phyloP scores from a whole-genome alignment of 192 early-diverging fungal genomes.

The Coemansia sp. region DNA sequence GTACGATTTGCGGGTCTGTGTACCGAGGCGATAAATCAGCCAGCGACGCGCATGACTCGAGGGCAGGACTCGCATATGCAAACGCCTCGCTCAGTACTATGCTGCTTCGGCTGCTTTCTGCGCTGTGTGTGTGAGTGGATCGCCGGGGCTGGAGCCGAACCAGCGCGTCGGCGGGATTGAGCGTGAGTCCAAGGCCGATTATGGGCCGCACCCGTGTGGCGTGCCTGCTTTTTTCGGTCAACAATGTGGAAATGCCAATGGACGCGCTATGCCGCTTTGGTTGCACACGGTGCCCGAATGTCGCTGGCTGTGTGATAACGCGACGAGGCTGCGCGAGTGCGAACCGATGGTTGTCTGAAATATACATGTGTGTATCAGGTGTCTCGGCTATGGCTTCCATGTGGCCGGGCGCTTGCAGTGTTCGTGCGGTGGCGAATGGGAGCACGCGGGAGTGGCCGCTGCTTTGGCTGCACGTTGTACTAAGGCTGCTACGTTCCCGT shows the following conservation, averaged over 20 bases:
- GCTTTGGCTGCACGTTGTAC: conserved; percentile 37
- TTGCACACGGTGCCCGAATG: background rate
- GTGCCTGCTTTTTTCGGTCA: conserved; percentile 4
- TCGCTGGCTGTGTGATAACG: conserved; percentile 22
- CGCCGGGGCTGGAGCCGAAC: conserved; percentile 32
- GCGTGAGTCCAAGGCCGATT: conserved; percentile 42
- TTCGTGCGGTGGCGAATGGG: conserved; percentile 39
- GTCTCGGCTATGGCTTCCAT: conserved; percentile 23
- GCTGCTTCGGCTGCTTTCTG: conserved; percentile 1
- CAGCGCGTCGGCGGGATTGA: conserved; percentile 44
- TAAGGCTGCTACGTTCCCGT: conserved; percentile 40
- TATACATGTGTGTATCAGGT: background rate
- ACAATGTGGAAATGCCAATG: conserved; percentile 19
- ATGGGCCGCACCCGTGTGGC: conserved; percentile 27
- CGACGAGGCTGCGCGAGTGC: conserved; percentile 42
- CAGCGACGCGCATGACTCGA: conserved; percentile 19
- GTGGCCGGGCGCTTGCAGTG: background rate
- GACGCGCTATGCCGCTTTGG: conserved; percentile 12
- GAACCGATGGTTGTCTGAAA: conserved; percentile 25
- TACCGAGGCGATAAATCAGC: conserved; percentile 15
- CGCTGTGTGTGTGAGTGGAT: background rate
- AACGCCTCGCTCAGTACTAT: conserved; percentile 7
- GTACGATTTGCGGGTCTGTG: conserved; percentile 12
- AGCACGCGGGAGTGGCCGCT: conserved; percentile 42
- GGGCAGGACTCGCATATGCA: conserved; percentile 2